Percentiles rank a stretch among this genome's conserved stretches.
These are phyloP conservation scores for Pharus latifolius DNA, from an alignment of 176 grass and related monocot genomes.

Conservation along the genomic window DNA sequence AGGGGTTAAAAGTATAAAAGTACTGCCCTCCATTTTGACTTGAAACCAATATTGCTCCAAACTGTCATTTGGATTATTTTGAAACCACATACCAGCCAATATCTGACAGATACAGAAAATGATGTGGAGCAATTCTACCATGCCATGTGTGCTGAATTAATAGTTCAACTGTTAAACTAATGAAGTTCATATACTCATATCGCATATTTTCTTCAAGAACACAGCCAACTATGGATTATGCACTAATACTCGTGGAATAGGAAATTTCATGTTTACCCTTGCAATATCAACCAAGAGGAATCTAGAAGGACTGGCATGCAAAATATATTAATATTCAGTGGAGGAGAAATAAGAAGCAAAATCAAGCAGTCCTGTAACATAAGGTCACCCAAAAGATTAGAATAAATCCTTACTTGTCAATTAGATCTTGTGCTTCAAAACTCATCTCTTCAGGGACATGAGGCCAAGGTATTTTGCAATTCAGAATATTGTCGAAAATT, in stretches of 20 bases:
- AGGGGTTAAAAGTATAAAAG: neutral
- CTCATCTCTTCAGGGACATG: slow-evolving; percentile 89
- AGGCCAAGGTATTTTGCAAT: slow-evolving; percentile 97
- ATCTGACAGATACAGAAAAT: neutral
- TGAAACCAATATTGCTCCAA: neutral
- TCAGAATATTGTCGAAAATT: slow-evolving; percentile 99
- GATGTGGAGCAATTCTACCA: neutral
- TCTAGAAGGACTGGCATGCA: neutral
- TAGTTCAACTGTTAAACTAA: neutral
- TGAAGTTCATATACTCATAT: neutral
- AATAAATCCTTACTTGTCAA: slow-evolving; percentile 82
- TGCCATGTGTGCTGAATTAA: neutral
- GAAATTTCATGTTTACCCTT: slow-evolving; percentile 1
- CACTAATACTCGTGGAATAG: neutral
- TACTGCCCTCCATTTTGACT: slow-evolving; percentile 6
- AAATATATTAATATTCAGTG: too few relatives aligned
- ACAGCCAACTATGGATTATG: slow-evolving; percentile 5
- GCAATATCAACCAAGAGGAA: slow-evolving; percentile 2
- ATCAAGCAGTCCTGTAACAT: slow-evolving; percentile 8
- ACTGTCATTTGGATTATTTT: neutral
- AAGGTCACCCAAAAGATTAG: neutral
- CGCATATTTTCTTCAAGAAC: neutral
- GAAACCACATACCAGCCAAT: neutral
- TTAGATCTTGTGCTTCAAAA: slow-evolving; percentile 74
- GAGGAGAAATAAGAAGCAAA: neutral